phyloP scores from a whole-genome alignment of 768 basidiomycete genomes.

The Hortiboletus campestris region DNA sequence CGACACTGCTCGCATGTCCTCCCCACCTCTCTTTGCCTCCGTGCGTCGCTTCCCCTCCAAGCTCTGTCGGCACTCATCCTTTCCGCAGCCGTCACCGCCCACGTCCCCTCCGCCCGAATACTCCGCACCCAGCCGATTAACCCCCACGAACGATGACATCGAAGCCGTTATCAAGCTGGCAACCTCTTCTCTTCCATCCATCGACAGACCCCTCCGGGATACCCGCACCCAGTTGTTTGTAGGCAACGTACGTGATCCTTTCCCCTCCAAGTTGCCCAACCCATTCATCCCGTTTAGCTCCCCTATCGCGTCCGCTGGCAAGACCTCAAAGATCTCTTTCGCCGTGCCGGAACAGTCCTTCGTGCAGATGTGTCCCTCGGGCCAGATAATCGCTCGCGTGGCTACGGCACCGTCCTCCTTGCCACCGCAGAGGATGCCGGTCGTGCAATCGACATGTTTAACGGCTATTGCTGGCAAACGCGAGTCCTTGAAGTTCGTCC shows the following conservation, averaged over 20 bases:
- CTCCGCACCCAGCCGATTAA: conserved; percentile 10
- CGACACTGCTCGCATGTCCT: conserved; percentile 16
- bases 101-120: conserved; percentile 6
- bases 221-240: conserved; percentile 95
- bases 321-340: conserved; percentile 97
- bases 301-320: conserved; percentile 99
- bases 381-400: conserved; percentile 88
- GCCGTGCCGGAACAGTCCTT: conserved; percentile 88
- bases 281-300: conserved; percentile 50
- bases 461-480: conserved; percentile 97
- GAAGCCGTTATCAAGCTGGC: conserved; percentile 91
- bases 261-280: not conserved
- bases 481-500: conserved; percentile 88
- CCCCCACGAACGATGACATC: conserved; percentile 78
- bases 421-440: conserved; percentile 94
- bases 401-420: conserved; percentile 92
- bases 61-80: not conserved
- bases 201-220: conserved; percentile 63
- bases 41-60: not conserved
- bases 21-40: conserved; percentile 5
- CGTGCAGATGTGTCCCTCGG: conserved; percentile 76
- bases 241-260: conserved; percentile 70
- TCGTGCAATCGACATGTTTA: conserved; percentile 92
- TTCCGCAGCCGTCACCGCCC: conserved; percentile 12
- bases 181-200: conserved; percentile 62